These are phyloP conservation scores for Alternaria sp. DNA, from an alignment of 2,329 filamentous ascomycete genomes.

Conservation along the genomic window DNA sequence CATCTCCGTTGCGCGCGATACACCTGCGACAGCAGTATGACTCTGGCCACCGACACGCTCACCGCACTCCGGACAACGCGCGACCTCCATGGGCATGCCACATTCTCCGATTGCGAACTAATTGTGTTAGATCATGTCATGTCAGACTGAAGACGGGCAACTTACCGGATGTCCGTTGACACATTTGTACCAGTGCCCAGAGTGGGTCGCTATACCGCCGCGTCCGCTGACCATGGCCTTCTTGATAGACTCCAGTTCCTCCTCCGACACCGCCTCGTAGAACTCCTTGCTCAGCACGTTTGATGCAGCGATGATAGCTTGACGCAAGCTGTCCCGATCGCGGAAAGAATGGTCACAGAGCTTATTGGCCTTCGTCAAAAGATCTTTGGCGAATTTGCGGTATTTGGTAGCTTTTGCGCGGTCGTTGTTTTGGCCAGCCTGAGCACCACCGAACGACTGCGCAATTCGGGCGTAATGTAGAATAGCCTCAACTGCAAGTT, in stretches of 20 bases:
- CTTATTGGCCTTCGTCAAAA: slow-evolving; percentile 42
- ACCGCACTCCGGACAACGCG: slow-evolving; percentile 70
- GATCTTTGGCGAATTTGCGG: slow-evolving; percentile 28
- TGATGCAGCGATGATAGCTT: slow-evolving; percentile 39
- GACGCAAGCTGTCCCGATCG: slow-evolving; percentile 32
- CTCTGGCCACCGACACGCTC: slow-evolving; percentile 63
- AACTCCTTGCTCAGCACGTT: slow-evolving; percentile 45
- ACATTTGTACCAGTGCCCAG: slow-evolving; percentile 70
- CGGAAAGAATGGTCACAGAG: slow-evolving; percentile 49
- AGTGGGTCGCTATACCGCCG: slow-evolving; percentile 52
- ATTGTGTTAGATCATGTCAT: slow-evolving; percentile 8
- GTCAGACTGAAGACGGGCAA: not conserved
- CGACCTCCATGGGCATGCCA: slow-evolving; percentile 69
- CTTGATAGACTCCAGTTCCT: slow-evolving; percentile 58
- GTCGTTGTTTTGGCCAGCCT: slow-evolving; percentile 13
- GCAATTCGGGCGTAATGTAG: slow-evolving; percentile 48
- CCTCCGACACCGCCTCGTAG: slow-evolving; percentile 54
- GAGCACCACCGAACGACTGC: slow-evolving; percentile 34
- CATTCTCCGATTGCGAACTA: slow-evolving; percentile 70
- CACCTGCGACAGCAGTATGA: slow-evolving; percentile 62
- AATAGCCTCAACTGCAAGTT: slow-evolving; percentile 50
- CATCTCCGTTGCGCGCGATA: slow-evolving; percentile 60
- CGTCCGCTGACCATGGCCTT: slow-evolving; percentile 58
- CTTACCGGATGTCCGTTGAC: slow-evolving; percentile 62
- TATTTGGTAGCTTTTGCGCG: slow-evolving; percentile 22